Conservation (phyloP, 2,329 filamentous ascomycete genomes). For the Cladosporium austrohemisphaericum region DNA sequence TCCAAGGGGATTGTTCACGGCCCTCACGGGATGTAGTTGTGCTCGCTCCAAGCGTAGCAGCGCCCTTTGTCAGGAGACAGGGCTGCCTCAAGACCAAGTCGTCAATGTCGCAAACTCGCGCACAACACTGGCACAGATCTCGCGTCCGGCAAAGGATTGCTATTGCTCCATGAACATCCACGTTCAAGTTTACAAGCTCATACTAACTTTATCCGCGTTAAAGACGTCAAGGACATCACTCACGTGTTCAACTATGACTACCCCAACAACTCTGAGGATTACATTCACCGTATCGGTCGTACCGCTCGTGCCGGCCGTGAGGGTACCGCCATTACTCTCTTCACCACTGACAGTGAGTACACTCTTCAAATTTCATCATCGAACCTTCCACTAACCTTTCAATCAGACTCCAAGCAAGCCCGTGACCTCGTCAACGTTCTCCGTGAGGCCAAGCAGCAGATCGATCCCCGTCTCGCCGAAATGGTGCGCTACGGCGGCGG, state of each 20-base stretch:
- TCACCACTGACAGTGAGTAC: constrained; percentile 96
- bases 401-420: constrained; percentile 59
- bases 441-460: constrained; percentile 94
- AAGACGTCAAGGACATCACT: constrained; percentile 99
- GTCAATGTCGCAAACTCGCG: constrained; percentile 29
- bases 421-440: constrained; percentile 93
- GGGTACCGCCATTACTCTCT: constrained; percentile 96
- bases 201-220: constrained; percentile 51
- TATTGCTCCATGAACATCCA: constrained; percentile 42
- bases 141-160: constrained; percentile 53
- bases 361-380: constrained; percentile 21
- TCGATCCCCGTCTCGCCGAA: constrained; percentile 91
- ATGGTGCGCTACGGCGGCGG: constrained; percentile 92
- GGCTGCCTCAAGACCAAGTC: constrained; percentile 20
- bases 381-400: constrained; percentile 30
- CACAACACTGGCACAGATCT: constrained; percentile 32
- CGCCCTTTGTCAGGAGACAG: constrained; percentile 22
- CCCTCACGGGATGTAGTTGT: constrained; percentile 41
- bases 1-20: constrained; percentile 54
- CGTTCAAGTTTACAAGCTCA: constrained; percentile 36
- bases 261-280: constrained; percentile 81
- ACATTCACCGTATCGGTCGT: constrained; percentile 66
- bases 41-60: constrained; percentile 26
- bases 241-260: constrained; percentile 99
- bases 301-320: constrained; percentile 74